These are phyloP conservation scores for Auriscalpium microsporum DNA, from an alignment of 768 basidiomycete species.

Conservation along the genomic window DNA sequence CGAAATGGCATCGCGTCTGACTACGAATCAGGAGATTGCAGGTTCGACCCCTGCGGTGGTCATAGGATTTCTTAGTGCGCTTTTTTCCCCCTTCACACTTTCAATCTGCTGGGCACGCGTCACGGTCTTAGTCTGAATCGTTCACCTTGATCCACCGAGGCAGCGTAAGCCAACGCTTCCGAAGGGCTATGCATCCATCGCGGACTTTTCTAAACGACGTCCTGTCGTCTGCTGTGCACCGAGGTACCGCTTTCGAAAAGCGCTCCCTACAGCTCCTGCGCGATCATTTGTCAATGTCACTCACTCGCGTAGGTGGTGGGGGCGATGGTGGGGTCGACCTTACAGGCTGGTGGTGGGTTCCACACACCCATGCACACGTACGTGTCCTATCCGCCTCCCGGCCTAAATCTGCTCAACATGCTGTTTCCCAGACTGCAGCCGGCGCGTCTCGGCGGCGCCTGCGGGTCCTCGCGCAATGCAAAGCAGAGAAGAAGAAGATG, in stretches of 20 bases:
- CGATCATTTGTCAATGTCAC: slow-evolving; percentile 66
- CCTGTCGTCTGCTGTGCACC: slow-evolving; percentile 45
- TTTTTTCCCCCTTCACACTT: too few relatives aligned
- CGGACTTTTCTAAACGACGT: background rate
- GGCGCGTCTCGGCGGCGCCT: slow-evolving; percentile 38
- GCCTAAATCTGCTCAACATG: background rate
- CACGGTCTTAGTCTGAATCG: too few relatives aligned
- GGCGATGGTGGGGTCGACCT: slow-evolving; percentile 89
- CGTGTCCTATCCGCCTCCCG: background rate
- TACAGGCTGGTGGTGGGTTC: slow-evolving; percentile 91
- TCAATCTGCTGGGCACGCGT: too few relatives aligned
- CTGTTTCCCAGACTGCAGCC: background rate
- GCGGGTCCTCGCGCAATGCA: slow-evolving; percentile 82
- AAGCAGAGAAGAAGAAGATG: slow-evolving; percentile 77
- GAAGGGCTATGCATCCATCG: slow-evolving; percentile 1
- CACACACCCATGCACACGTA: background rate
- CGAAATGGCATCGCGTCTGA: slow-evolving; percentile 95
- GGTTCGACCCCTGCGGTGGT: slow-evolving; percentile 91
- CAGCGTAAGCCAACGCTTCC: too few relatives aligned
- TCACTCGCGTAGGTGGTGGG: slow-evolving; percentile 73
- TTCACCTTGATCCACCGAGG: too few relatives aligned
- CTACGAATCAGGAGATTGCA: slow-evolving; percentile 95
- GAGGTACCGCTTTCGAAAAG: slow-evolving; percentile 70
- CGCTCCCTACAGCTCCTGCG: slow-evolving; percentile 55
- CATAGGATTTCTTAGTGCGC: too few relatives aligned